phyloP scores from a whole-genome alignment of 768 basidiomycete species.

The Russula olivacea region DNA sequence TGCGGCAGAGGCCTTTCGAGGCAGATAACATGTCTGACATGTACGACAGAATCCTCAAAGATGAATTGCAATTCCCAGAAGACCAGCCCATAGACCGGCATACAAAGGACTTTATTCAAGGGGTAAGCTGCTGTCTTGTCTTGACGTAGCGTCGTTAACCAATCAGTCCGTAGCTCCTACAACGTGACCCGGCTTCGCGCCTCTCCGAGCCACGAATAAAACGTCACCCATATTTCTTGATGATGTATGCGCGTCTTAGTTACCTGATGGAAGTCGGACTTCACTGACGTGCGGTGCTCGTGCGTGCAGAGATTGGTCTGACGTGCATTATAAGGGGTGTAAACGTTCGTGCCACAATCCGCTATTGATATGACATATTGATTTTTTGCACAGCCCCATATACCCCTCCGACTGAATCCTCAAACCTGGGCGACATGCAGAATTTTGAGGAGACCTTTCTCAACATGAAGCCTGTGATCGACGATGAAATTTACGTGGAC shows the following conservation, averaged over 20 bases:
- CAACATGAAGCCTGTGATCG: slow-evolving; percentile 88
- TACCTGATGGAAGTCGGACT: slow-evolving; percentile 44
- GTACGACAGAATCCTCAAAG: slow-evolving; percentile 89
- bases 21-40: slow-evolving; percentile 90
- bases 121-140: slow-evolving; percentile 47
- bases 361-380: slow-evolving; percentile 11
- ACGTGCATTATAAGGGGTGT: slow-evolving; percentile 90
- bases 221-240: slow-evolving; percentile 89
- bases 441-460: slow-evolving; percentile 98
- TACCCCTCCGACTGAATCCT: slow-evolving; percentile 85
- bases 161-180: slow-evolving; percentile 52
- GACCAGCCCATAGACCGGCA: slow-evolving; percentile 87
- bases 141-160: not conserved
- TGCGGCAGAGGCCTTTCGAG: slow-evolving; percentile 84
- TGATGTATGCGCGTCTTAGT: slow-evolving; percentile 43
- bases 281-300: slow-evolving; percentile 18
- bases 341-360: slow-evolving; percentile 55
- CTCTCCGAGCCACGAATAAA: slow-evolving; percentile 93
- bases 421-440: slow-evolving; percentile 90
- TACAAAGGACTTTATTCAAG: slow-evolving; percentile 90
- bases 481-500: slow-evolving; percentile 62
- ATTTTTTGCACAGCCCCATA: slow-evolving; percentile 60
- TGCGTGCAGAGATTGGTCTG: slow-evolving; percentile 73
- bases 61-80: slow-evolving; percentile 84
- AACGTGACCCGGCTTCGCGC: slow-evolving; percentile 84